Evolutionary conservation across 805 yeast species (phyloP).

Genomic region (Teunomyces pallodes): DNA sequence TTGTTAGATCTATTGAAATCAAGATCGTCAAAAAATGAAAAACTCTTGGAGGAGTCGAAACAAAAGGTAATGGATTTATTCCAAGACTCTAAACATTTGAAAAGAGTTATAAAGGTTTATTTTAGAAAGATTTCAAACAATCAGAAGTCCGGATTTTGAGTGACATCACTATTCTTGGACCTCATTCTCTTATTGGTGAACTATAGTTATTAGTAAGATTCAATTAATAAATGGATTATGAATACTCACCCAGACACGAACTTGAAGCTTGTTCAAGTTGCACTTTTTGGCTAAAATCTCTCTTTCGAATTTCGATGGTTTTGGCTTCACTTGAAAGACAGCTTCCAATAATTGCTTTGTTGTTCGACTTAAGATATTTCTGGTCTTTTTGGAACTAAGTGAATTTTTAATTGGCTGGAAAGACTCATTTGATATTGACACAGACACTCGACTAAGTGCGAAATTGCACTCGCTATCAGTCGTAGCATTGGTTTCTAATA

Average conservation of each 20-base stretch:
- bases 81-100: background rate
- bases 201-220: constrained; percentile 12
- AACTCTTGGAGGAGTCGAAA: background rate
- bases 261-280: constrained; percentile 24
- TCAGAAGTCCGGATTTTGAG: background rate
- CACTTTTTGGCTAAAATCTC: constrained; percentile 25
- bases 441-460: background rate
- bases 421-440: background rate
- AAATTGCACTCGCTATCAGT: background rate
- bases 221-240: background rate
- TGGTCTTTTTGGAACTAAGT: background rate
- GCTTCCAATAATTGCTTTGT: constrained; percentile 13
- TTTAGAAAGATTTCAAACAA: background rate
- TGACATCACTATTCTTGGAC: constrained; percentile 10
- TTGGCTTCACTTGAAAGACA: constrained; percentile 11
- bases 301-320: constrained; percentile 27
- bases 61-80: constrained; percentile 4
- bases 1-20: constrained; percentile 4
- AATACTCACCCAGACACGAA: constrained; percentile 33
- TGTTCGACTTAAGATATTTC: background rate
- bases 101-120: constrained; percentile 4
- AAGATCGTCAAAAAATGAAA: background rate
- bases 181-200: constrained; percentile 31
- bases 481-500: background rate
- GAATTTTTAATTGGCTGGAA: background rate